Conservation (phyloP, 2,329 filamentous ascomycete species). For the Diplodia seriata region DNA sequence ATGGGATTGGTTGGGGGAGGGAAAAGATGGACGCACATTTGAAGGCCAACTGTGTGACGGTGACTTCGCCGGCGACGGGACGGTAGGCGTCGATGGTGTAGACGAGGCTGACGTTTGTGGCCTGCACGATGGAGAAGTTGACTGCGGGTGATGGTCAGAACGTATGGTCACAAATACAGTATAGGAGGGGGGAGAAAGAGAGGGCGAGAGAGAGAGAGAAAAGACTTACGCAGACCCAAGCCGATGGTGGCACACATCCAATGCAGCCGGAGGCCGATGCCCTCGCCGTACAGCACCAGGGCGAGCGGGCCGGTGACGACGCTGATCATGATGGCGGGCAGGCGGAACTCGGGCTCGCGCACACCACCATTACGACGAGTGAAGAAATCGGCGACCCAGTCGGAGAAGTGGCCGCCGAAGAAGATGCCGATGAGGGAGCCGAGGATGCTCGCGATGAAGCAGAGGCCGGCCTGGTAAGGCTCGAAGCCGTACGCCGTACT, state of each 20-base stretch:
- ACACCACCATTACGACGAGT: constrained; percentile 41
- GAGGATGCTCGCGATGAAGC: constrained; percentile 58
- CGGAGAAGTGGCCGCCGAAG: constrained; percentile 54
- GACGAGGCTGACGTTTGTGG: constrained; percentile 63
- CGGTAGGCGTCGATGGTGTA: constrained; percentile 66
- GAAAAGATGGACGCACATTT: constrained; percentile 53
- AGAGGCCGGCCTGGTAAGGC: constrained; percentile 54
- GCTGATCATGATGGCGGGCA: constrained; percentile 43
- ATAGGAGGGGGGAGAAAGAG: too few species aligned
- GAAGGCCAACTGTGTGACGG: constrained; percentile 61
- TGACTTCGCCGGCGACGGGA: constrained; percentile 64
- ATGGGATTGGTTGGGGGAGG: neutral
- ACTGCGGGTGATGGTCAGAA: constrained; percentile 40
- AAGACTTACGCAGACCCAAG: constrained; percentile 58
- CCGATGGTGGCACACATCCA: constrained; percentile 66
- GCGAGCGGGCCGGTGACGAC: constrained; percentile 40
- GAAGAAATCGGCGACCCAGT: constrained; percentile 43
- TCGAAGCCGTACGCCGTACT: constrained; percentile 40
- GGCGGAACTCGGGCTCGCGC: constrained; percentile 47
- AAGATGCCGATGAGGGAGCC: constrained; percentile 59
- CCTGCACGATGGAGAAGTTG: constrained; percentile 64
- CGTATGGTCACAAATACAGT: neutral
- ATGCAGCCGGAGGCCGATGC: constrained; percentile 42
- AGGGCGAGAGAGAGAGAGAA: too few species aligned
- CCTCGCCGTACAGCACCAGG: constrained; percentile 44